Percentiles rank a stretch among this genome's conserved stretches.
phyloP scores from a whole-genome alignment of 352 stramenopile genomes.

The Ophiocytium majus region DNA sequence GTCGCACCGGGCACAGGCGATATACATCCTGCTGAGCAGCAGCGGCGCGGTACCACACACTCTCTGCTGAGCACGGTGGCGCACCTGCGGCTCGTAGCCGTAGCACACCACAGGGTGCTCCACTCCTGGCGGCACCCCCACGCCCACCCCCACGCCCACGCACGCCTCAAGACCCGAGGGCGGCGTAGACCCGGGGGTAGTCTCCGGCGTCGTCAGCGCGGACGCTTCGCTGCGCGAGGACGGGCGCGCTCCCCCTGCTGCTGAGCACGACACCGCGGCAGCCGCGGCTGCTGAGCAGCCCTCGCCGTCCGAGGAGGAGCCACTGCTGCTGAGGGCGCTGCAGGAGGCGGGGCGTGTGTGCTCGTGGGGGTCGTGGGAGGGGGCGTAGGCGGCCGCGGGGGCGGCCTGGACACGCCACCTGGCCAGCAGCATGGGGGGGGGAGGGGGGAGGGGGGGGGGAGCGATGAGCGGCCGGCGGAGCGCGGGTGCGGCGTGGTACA shows the following conservation, averaged over 20 bases:
- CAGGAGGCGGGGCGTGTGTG: neutral
- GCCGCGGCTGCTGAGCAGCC: no score
- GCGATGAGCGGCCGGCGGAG: no score
- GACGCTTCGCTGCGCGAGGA: constrained; percentile 30
- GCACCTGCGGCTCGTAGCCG: neutral
- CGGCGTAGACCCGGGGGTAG: constrained; percentile 46
- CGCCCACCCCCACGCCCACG: constrained; percentile 13
- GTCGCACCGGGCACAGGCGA: no score
- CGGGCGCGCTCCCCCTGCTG: no score
- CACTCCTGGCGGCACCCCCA: no score
- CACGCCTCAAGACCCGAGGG: constrained; percentile 29
- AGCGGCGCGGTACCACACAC: no score
- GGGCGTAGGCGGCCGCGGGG: neutral
- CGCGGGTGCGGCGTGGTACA: no score
- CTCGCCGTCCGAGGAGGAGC: neutral
- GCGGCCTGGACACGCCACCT: neutral
- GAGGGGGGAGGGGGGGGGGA: no score
- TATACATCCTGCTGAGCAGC: no score
- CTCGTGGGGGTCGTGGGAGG: neutral
- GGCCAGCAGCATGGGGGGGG: neutral
- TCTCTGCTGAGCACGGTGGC: no score
- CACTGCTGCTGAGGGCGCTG: neutral
- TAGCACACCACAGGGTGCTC: no score
- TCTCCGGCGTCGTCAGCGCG: constrained; percentile 41
- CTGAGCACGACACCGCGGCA: no score